Conservation (phyloP, 257 asterid species). For the Solanum virginianum region DNA sequence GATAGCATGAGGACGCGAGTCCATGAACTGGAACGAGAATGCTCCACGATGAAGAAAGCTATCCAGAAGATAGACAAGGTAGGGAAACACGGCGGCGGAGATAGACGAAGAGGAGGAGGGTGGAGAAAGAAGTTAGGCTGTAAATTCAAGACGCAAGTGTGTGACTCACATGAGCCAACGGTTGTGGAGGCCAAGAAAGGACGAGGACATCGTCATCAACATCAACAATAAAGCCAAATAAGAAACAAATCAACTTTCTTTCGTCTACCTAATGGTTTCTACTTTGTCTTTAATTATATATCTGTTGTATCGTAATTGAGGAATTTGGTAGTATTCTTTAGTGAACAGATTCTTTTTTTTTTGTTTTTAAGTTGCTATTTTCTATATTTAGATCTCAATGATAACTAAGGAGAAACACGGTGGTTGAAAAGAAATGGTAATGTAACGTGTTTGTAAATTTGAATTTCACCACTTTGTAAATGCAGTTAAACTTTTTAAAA, state of each 20-base stretch:
- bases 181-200: slow-evolving; percentile 42
- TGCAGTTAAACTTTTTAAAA: not conserved
- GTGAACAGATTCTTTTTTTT: not conserved
- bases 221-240: slow-evolving; percentile 5
- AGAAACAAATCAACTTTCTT: not conserved
- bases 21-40: slow-evolving; percentile 76
- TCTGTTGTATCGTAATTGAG: not conserved
- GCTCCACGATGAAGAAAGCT: slow-evolving; percentile 69
- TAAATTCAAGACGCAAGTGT: slow-evolving; percentile 83
- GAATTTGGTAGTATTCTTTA: not conserved
- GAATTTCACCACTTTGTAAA: not conserved
- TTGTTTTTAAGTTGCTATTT: not conserved
- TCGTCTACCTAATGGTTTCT: not conserved
- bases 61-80: slow-evolving; percentile 52
- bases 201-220: slow-evolving; percentile 41
- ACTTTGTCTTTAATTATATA: not conserved
- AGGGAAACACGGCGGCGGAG: slow-evolving; percentile 13
- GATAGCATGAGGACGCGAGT: slow-evolving; percentile 78
- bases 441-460: not conserved
- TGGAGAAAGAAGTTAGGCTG: slow-evolving; percentile 81
- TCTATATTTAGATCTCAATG: not conserved
- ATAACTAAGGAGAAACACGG: not conserved
- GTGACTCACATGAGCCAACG: slow-evolving; percentile 80
- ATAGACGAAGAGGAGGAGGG: slow-evolving; percentile 8
- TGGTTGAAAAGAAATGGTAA: not conserved